Evolutionary conservation across 2,329 filamentous ascomycete genomes (phyloP).

Genomic region (Fusarium verrucosum): DNA sequence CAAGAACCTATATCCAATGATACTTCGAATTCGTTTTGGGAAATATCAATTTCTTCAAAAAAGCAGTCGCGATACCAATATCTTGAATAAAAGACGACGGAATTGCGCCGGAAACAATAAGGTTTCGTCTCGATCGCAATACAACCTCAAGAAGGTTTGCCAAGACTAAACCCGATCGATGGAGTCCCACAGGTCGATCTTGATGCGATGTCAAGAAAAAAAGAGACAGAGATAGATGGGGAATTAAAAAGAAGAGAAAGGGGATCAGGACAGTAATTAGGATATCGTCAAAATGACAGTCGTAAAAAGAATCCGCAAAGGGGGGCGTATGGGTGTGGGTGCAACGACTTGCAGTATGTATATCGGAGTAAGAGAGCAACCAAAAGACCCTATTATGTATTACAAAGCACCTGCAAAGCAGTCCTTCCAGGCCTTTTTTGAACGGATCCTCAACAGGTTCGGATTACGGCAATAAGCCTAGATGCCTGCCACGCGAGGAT

Average conservation of each 20-base stretch:
- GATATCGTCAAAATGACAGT: constrained; percentile 24
- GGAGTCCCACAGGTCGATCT: constrained; percentile 9
- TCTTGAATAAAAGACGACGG: constrained; percentile 1
- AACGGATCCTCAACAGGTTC: constrained; percentile 12
- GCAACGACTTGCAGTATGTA: constrained; percentile 16
- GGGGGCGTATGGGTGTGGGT: constrained; percentile 19
- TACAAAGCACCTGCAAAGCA: constrained; percentile 33
- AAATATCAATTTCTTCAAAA: background rate
- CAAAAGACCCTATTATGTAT: constrained; percentile 25
- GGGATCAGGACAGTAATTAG: constrained; percentile 13
- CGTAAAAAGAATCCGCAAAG: constrained; percentile 9
- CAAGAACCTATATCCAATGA: background rate
- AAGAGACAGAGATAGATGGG: background rate
- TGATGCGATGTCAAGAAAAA: background rate
- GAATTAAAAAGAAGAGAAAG: constrained; percentile 15
- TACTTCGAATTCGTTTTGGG: background rate
- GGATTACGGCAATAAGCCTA: constrained; percentile 30
- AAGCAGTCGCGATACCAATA: background rate
- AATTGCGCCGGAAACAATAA: constrained; percentile 22
- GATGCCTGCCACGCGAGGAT: constrained; percentile 21
- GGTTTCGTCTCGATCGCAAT: constrained; percentile 8
- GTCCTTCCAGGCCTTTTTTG: background rate
- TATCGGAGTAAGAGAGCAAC: constrained; percentile 10
- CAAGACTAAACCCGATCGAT: constrained; percentile 11
- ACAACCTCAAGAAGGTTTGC: constrained; percentile 12